These are phyloP conservation scores for Penicillium sp. DNA, from an alignment of 2,329 filamentous ascomycete genomes.

Conservation along the genomic window DNA sequence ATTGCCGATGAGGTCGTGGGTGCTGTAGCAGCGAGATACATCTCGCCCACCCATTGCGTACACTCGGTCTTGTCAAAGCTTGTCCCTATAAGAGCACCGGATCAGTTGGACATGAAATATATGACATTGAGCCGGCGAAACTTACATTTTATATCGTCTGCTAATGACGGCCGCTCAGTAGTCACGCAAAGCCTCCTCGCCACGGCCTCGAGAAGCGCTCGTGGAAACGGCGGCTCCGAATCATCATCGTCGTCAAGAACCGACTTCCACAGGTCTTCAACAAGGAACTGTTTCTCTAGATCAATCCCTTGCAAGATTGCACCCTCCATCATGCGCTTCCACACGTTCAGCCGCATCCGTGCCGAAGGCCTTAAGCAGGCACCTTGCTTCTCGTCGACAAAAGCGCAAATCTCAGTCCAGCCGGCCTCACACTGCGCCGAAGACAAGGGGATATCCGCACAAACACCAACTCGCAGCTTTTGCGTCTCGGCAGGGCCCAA, in stretches of 20 bases:
- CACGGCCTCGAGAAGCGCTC: constrained; percentile 44
- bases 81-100: constrained; percentile 36
- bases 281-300: constrained; percentile 47
- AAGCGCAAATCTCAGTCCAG: constrained; percentile 58
- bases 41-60: constrained; percentile 45
- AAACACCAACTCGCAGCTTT: constrained; percentile 45
- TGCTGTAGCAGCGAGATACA: constrained; percentile 44
- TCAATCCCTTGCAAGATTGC: constrained; percentile 46
- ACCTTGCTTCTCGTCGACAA: constrained; percentile 46
- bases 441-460: constrained; percentile 58
- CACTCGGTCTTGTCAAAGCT: constrained; percentile 43
- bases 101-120: neutral
- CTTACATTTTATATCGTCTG: constrained; percentile 44
- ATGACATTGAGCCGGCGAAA: constrained; percentile 1
- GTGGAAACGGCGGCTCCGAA: constrained; percentile 36
- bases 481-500: constrained; percentile 34
- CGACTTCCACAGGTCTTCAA: constrained; percentile 46
- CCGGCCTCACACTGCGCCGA: constrained; percentile 54
- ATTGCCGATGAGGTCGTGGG: constrained; percentile 36
- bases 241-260: constrained; percentile 40
- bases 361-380: constrained; percentile 53
- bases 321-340: constrained; percentile 50
- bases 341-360: constrained; percentile 52
- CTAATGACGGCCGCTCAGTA: constrained; percentile 26
- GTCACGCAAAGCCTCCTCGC: constrained; percentile 40